Evolutionary conservation across 768 basidiomycete species (phyloP), one percentile per base, ranked within the genome.

Genomic region (Holtermanniella nyarrowii): DNA sequence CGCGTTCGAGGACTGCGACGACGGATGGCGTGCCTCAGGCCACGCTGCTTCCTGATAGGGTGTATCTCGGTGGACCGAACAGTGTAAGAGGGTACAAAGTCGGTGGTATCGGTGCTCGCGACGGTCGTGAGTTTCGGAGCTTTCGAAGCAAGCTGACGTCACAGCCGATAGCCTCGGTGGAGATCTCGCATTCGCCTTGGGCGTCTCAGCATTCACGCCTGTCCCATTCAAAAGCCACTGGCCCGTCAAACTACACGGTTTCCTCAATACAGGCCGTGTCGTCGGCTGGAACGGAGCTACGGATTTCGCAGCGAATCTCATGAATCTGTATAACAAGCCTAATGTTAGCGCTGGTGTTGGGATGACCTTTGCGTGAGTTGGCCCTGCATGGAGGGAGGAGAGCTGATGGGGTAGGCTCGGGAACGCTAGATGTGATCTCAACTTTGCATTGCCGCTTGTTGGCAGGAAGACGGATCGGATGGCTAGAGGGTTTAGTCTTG

Each of bases 31-130:
- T 55, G 27, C 22, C 48, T 21, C 49, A 41, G 5, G 44, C 50
- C 3, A 67, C 65, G 1, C 48, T 52, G 20, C 46, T 73, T 51
- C 53, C 77, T 1, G 95, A 99, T 72, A 81, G 89, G 4, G 89
- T 89, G 69, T 90, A 93, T 58, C 77, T 96, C 0, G 95, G 95
- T 22, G 95, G 95, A 0, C 90, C 95, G 0, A 79, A 83, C 5
- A 87, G 82, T 48, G 77, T 97, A 0, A 76, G 95, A 44, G 69
- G 69, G 1, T 71, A 63, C 63, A 66, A 62, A 56, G 66, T 71
- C 37, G 67, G 69, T 13, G 69, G 69, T 16, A 44, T 69, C 18
- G 67, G 69, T 3, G 27, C 46, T 5, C 53, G 61, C 11, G 69
- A 71, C 50, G 64, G 65, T 10, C 10, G 57, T 58, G 18, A 46